Evolutionary conservation across 768 basidiomycete genomes (phyloP), one percentile per base, ranked within the genome.

Genomic region (Termitomyces sp.): DNA sequence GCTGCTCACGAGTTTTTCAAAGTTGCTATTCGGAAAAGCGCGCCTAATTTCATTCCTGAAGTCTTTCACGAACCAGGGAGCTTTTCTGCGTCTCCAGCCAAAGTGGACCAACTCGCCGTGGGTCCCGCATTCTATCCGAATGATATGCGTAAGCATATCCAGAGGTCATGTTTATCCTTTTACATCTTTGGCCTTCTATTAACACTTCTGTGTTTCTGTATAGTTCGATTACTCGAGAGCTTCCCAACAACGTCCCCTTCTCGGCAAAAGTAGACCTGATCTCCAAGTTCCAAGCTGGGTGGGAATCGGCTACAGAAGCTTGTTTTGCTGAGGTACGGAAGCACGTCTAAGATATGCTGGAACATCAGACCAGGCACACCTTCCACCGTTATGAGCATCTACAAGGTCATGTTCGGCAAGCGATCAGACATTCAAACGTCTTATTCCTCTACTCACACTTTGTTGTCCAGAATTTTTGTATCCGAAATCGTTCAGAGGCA

Each of bases 321-420:
- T 70, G 71, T 56, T 68, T 70, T 47, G 40, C 52, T n/a, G 35
- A n/a, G n/a, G 61, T 70, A 13, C 56, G 59, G 16, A 48, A 51
- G 15, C 60, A 67, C 11, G 64, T 72, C 2, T 62, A 76, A 4
- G 61, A 64, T 16, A 58, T 68, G 33, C 47, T 69, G 12, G 55
- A 75, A 4, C 54, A 66, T 12, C 64, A 70, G 12, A 57, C 75
- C 27, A 53, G 64, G 6, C 52, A 56, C 2, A 69, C 72, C 47
- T 84, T 82, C 54, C 71, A 70, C 2, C 69, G 70, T 5, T 81
- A 78, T 53, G 65, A 54, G 15, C 35, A 61, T 11, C 70, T 81
- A 0, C 63, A 71, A 42, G 53, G 56, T 5, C 54, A 68, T 49
- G 57, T 80, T 20, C 66, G 60, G 79, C 80, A 55, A 10, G 70